phyloP scores from a whole-genome alignment of 176 grass and related monocot genomes.

The Raddia guianensis region DNA sequence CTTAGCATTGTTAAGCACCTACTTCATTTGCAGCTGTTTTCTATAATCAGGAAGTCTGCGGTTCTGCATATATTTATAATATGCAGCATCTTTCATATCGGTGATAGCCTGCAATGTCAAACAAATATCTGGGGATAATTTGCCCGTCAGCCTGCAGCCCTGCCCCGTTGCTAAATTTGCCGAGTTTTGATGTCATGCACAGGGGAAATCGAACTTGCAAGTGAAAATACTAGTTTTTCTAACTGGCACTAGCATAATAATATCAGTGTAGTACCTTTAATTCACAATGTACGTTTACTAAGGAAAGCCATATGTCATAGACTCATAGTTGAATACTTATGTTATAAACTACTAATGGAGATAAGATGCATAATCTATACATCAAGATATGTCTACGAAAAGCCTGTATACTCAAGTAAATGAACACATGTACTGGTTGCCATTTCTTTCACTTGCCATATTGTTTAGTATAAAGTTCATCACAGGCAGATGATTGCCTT shows the following conservation, averaged over 20 bases:
- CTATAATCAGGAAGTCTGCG: constrained; percentile 10
- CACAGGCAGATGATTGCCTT: constrained; percentile 22
- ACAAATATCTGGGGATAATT: background rate
- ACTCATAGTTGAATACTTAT: constrained; percentile 10
- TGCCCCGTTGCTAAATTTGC: constrained; percentile 1
- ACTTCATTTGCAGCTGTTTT: background rate
- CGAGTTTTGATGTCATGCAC: constrained; percentile 8
- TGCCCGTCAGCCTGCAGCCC: background rate
- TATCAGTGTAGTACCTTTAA: constrained; percentile 6
- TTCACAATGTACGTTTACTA: background rate
- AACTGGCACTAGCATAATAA: background rate
- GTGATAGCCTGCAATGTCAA: constrained; percentile 8
- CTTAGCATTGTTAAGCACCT: background rate
- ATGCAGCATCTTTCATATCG: constrained; percentile 5
- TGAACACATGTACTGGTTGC: background rate
- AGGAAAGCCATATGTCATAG: constrained; percentile 3
- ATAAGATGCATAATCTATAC: background rate
- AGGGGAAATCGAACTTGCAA: background rate
- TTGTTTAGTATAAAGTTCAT: constrained; percentile 29
- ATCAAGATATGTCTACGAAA: background rate
- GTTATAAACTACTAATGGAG: background rate
- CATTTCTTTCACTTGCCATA: constrained; percentile 16
- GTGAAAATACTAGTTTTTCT: constrained; percentile 19
- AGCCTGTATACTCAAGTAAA: background rate
- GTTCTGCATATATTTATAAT: background rate